Base-by-base conservation (phyloP, 169 alveolate genomes). In the Plasmodium gaboni region DNA sequence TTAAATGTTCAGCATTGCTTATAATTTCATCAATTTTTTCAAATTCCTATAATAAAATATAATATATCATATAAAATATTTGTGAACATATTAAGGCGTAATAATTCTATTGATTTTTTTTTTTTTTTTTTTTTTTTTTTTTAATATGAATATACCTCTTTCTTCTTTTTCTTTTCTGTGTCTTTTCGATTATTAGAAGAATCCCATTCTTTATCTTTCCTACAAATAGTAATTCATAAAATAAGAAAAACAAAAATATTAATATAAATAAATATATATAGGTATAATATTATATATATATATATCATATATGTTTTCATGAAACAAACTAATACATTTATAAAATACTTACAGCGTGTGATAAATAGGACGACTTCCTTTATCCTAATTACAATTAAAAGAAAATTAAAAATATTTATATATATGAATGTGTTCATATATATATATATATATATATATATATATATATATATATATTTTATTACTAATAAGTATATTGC, bases 401-500 rank as follows among this genome's bases (percentile, higher is more conserved):
- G 26, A 44, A 22, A 68, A 26, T 28, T 28, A 24, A 22, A 28
- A 24, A 42, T 19, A 7, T 50, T 38, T 76, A 19, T 68, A 42
- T 50, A 65, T n/a, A 24, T 15, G 19, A 19, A 9, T 64, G 38
- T 26, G 50, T 26, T 3, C 10, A 15, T 13, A 59, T 5, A 15
- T 59, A 59, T 5, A 44, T 42, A 38, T 65, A 1, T 38, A 5
- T 72, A 17, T 44, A 24, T 59, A 19, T 19, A 22, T 72, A 8
- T 42, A 38, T 65, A 1, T 38, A 5, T 72, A 17, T 44, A 24
- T 59, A 19, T 19, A 22, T 72, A 8, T 72, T 51, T 72, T 53
- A 28, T 13, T 76, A 76, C 89, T 70, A 76, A 64, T 76, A 76
- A 76, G 51, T 17, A 70, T 69, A 76, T 42, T 70, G 89, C 89